Evolutionary conservation across 2,329 filamentous ascomycete species (phyloP), one percentile per base, ranked within the genome.

Genomic region (Xylaria sp.): DNA sequence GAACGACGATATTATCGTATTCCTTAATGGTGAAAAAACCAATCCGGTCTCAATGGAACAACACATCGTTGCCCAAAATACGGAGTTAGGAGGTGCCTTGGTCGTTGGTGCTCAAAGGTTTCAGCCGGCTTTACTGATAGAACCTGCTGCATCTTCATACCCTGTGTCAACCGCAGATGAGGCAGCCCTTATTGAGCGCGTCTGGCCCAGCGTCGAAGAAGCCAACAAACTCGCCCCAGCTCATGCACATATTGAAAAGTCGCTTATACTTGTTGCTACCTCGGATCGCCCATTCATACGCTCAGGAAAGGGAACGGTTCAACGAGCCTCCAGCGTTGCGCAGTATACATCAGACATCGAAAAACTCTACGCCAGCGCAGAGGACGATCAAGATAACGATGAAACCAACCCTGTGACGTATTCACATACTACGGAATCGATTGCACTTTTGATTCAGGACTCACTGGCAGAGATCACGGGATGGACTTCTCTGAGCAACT

Each of bases 1-100:
- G 1, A 70, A 72, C 10, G 77, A 78, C 66, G 75, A 78, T 23
- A 78, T 78, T 10, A 76, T 78, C 48, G 72, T 78, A 16, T 78
- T 78, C 12, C 66, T 75, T 5, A 81, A 75, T 69, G 78, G 72
- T 25, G 75, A 78, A 44, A 78, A 77, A 54, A 73, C 73, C 6
- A 76, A 76, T 55, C 75, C 74, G 1, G 65, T 77, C 16, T 69
- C 74, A 0, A 76, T 78, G 73, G 76, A 79, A 66, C 71, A 74
- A 47, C 54, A 72, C 40, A 32, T 75, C 2, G 60, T 74, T n/a
- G 67, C 63, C 1, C 58, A n/a, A 5, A 74, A 71, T 37, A 57
- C 69, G 2, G 71, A 67, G 32, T 40, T 74, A 3, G 47, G 27
- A 13, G 69, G 70, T 23, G 73, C 67, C 25, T 63, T 74, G 4